Conservation (phyloP, 139 green algal genomes). For the Picochlorum sp. region DNA sequence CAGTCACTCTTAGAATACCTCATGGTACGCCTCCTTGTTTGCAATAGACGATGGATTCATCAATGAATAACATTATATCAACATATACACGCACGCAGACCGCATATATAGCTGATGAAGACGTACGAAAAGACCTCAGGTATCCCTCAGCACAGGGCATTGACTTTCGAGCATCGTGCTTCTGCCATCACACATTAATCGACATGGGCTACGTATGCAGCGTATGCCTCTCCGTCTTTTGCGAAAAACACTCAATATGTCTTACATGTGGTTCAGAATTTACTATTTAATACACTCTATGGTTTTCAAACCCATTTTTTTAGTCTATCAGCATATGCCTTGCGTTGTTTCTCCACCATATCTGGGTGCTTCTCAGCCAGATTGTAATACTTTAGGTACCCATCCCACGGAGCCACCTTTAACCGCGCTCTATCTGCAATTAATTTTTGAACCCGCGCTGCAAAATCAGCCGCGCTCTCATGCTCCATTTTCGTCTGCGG, state of each 20-base stretch:
- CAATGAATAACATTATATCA: neutral
- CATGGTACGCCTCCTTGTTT: constrained; percentile 19
- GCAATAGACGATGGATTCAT: neutral
- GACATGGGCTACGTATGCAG: constrained; percentile 65
- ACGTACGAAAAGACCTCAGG: constrained; percentile 29
- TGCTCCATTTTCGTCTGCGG: constrained; percentile 55
- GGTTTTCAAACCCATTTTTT: constrained; percentile 7
- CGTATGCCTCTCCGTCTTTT: constrained; percentile 75
- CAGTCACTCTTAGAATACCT: constrained; percentile 24
- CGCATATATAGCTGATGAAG: constrained; percentile 17
- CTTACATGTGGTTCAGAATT: constrained; percentile 54
- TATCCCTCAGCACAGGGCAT: constrained; percentile 27
- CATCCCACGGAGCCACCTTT: constrained; percentile 84
- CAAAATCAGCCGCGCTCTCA: constrained; percentile 77
- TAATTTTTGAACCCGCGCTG: constrained; percentile 70
- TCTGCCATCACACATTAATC: constrained; percentile 53
- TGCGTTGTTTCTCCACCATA: constrained; percentile 78
- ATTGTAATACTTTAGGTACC: constrained; percentile 98
- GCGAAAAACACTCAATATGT: constrained; percentile 38
- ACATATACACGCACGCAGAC: neutral
- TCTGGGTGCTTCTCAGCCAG: constrained; percentile 73
- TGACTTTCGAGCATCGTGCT: constrained; percentile 64
- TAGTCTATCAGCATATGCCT: constrained; percentile 41
- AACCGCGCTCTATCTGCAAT: constrained; percentile 69
- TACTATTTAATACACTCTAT: constrained; percentile 2